phyloP scores from a whole-genome alignment of 495 filamentous ascomycete species.

The Aspergillus homomorphus region DNA sequence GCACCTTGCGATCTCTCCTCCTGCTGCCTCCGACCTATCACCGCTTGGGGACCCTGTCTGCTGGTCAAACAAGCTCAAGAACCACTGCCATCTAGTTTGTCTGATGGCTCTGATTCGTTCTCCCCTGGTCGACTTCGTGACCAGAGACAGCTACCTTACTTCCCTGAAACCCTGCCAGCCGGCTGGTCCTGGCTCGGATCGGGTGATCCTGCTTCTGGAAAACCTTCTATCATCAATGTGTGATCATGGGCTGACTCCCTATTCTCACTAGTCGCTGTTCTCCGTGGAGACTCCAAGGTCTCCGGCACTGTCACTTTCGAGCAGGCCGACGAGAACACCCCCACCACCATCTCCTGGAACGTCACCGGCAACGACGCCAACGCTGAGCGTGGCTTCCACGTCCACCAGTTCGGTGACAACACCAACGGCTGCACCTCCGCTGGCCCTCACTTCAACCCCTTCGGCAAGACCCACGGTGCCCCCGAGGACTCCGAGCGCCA shows the following conservation, averaged over 20 bases:
- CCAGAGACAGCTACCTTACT: not conserved
- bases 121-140: conserved; percentile 4
- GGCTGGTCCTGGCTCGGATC: not conserved
- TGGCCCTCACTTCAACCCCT: conserved; percentile 98
- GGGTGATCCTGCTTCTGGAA: not conserved
- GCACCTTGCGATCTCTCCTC: conserved; percentile 42
- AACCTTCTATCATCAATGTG: not conserved
- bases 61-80: conserved; percentile 11
- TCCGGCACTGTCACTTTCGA: conserved; percentile 91
- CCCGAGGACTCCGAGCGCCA: conserved; percentile 79
- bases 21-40: conserved; percentile 33
- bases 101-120: conserved; percentile 9
- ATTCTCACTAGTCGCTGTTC: conserved; percentile 68
- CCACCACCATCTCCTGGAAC: conserved; percentile 87
- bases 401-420: conserved; percentile 99
- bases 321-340: conserved; percentile 73
- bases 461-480: conserved; percentile 85
- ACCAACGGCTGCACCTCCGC: conserved; percentile 99
- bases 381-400: conserved; percentile 94
- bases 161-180: not conserved
- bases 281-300: conserved; percentile 96
- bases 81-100: not conserved
- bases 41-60: conserved; percentile 16
- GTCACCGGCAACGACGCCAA: conserved; percentile 91
- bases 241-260: conserved; percentile 9